Percentiles rank a stretch among this genome's conserved stretches.
Conservation (phyloP, 768 basidiomycete genomes). For the Pulveroboletus sp. region DNA sequence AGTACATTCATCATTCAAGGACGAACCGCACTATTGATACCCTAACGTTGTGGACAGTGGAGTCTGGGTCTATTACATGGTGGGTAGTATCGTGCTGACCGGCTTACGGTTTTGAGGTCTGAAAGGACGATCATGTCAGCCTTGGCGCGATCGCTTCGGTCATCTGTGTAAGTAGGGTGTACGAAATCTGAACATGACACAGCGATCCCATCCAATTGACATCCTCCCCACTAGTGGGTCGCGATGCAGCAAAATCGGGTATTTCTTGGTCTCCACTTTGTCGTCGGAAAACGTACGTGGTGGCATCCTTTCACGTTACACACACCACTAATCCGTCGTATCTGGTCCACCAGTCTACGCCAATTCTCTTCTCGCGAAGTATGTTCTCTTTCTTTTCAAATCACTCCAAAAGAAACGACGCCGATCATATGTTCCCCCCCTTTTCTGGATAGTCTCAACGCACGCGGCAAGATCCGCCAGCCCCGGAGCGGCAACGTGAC, state of each 20-base stretch:
- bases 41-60: slow-evolving; percentile 17
- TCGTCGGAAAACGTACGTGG: slow-evolving; percentile 19
- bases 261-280: slow-evolving; percentile 21
- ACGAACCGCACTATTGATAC: slow-evolving; percentile 20
- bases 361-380: slow-evolving; percentile 24
- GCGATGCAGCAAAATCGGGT: slow-evolving; percentile 20
- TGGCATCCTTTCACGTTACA: not conserved
- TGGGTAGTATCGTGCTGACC: not conserved
- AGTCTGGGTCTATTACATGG: slow-evolving; percentile 22
- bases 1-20: slow-evolving; percentile 1
- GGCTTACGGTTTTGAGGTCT: not conserved
- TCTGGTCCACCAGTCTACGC: slow-evolving; percentile 14
- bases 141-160: slow-evolving; percentile 11
- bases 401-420: not conserved
- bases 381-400: not conserved
- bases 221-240: slow-evolving; percentile 9
- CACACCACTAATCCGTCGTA: not conserved
- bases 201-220: not conserved
- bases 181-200: not conserved
- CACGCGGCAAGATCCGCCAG: slow-evolving; percentile 11
- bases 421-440: not conserved
- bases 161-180: slow-evolving; percentile 13
- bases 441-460: slow-evolving; percentile 14
- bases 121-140: slow-evolving; percentile 1
- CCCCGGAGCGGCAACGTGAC: not conserved